Percentiles rank a stretch among this genome's conserved stretches.
These are phyloP conservation scores for Zymoseptoria crescenta DNA, from an alignment of 2,329 filamentous ascomycete species.

Conservation along the genomic window DNA sequence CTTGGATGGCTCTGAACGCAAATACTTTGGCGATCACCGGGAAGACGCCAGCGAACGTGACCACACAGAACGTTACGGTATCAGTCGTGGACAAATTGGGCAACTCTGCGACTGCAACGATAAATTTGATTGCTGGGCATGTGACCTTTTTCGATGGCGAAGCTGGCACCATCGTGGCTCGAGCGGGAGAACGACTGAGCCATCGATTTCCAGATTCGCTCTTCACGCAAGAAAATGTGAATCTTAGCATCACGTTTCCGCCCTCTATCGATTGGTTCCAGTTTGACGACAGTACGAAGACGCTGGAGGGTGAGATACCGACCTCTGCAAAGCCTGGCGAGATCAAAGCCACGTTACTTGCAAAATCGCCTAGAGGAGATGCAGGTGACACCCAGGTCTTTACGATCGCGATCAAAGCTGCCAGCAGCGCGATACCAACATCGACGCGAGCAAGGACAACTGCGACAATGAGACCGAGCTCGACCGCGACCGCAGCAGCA, in stretches of 20 bases:
- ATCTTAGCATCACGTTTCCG: conserved; percentile 39
- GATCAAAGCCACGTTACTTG: conserved; percentile 38
- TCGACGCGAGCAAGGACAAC: conserved; percentile 8
- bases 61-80: conserved; percentile 56
- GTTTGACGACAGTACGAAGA: conserved; percentile 39
- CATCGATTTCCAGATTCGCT: conserved; percentile 41
- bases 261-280: conserved; percentile 41
- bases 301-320: conserved; percentile 45
- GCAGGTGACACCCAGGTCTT: conserved; percentile 37
- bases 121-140: conserved; percentile 30
- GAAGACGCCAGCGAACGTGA: conserved; percentile 51
- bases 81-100: conserved; percentile 52
- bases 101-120: conserved; percentile 51
- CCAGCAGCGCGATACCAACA: conserved; percentile 4
- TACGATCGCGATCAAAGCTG: conserved; percentile 30
- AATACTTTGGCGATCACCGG: conserved; percentile 57
- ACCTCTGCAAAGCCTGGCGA: conserved; percentile 31
- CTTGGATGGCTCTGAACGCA: conserved; percentile 62
- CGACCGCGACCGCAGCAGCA: not conserved
- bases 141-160: conserved; percentile 37
- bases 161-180: conserved; percentile 41
- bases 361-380: conserved; percentile 25
- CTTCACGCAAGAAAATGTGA: conserved; percentile 34
- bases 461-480: conserved; percentile 1
- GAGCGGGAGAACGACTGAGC: conserved; percentile 42